phyloP scores from a whole-genome alignment of 306 rosid genomes.

The Cicer pinnatifidum region DNA sequence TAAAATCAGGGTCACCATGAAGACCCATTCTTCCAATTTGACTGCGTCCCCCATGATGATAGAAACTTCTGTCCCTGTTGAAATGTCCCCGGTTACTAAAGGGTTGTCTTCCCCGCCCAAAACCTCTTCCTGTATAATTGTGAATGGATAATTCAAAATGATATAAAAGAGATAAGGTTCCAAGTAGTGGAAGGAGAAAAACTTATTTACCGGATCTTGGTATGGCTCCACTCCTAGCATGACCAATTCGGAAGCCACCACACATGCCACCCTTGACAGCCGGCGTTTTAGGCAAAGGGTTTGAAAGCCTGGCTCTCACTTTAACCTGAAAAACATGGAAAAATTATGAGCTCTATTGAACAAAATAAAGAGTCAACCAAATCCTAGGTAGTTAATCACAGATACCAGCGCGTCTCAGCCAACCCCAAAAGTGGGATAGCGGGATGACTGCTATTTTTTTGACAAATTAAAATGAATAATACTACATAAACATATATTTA shows the following conservation, averaged over 20 bases:
- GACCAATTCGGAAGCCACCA: slow-evolving; percentile 81
- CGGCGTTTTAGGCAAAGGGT: slow-evolving; percentile 84
- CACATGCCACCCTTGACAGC: slow-evolving; percentile 82
- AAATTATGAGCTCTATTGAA: slow-evolving; percentile 25
- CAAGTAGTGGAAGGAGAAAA: slow-evolving; percentile 42
- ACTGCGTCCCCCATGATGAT: slow-evolving; percentile 58
- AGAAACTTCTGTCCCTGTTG: slow-evolving; percentile 52
- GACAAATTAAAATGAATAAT: too few species aligned
- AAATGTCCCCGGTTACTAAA: slow-evolving; percentile 51
- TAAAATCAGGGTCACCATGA: slow-evolving; percentile 44
- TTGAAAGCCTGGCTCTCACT: slow-evolving; percentile 89
- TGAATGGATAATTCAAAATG: slow-evolving; percentile 20
- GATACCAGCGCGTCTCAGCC: too few species aligned
- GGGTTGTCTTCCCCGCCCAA: slow-evolving; percentile 57
- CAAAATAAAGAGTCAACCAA: slow-evolving; percentile 26
- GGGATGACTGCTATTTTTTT: too few species aligned
- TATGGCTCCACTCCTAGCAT: slow-evolving; percentile 52
- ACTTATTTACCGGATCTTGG: slow-evolving; percentile 56
- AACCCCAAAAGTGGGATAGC: too few species aligned
- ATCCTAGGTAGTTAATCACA: background rate
- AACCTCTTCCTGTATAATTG: slow-evolving; percentile 58
- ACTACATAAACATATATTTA: too few species aligned
- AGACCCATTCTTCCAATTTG: slow-evolving; percentile 60
- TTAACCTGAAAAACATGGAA: slow-evolving; percentile 53
- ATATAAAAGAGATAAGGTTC: slow-evolving; percentile 24